Percentiles rank a stretch among this genome's conserved stretches.
phyloP scores from a whole-genome alignment of 164 flowering plant species.

The Stephania yunnanensis region DNA sequence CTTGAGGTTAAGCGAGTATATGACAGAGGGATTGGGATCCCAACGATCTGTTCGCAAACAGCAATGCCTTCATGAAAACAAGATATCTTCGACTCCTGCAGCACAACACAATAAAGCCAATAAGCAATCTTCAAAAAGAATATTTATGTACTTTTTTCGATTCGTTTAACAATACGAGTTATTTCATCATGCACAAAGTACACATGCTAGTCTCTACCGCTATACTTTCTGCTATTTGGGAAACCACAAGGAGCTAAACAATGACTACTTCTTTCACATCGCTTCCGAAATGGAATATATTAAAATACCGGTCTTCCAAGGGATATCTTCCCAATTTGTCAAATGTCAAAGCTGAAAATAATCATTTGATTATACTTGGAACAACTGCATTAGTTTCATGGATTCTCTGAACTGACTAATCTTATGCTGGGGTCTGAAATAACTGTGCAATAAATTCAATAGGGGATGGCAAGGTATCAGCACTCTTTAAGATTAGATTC shows the following conservation, averaged over 20 bases:
- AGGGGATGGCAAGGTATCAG: background rate
- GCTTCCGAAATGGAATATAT: too few relatives aligned
- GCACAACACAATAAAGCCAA: background rate
- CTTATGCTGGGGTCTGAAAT: background rate
- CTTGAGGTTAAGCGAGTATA: constrained; percentile 95
- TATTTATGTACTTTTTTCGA: background rate
- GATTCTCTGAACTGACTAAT: background rate
- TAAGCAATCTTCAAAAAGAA: background rate
- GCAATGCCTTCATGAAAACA: constrained; percentile 88
- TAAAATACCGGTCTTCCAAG: too few relatives aligned
- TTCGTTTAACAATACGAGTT: background rate
- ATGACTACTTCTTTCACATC: too few relatives aligned
- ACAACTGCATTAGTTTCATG: background rate
- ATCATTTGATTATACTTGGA: background rate
- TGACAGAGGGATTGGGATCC: constrained; percentile 93
- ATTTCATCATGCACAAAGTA: background rate
- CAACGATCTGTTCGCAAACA: constrained; percentile 77
- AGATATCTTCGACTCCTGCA: constrained; percentile 76
- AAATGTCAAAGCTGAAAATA: background rate
- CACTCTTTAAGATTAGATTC: background rate
- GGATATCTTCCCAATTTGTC: too few relatives aligned
- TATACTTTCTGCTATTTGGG: background rate
- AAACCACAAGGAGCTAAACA: too few relatives aligned
- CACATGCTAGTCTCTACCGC: background rate
- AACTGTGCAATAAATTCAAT: background rate